phyloP scores from a whole-genome alignment of 495 filamentous ascomycete genomes.

The Oidiodendron maius region DNA sequence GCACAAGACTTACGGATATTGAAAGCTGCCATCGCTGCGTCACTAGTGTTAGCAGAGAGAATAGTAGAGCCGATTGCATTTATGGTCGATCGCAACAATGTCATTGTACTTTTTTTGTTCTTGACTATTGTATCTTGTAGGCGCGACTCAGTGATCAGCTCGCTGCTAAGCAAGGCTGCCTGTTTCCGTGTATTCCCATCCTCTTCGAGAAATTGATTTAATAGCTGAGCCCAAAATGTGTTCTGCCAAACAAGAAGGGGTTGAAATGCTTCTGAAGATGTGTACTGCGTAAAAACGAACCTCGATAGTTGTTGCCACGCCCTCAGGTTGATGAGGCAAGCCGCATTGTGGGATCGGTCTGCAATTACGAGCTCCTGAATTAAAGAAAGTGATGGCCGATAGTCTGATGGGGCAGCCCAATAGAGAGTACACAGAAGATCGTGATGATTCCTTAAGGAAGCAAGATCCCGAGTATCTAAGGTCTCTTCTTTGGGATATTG shows the following conservation, averaged over 20 bases:
- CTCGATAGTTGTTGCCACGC: conserved; percentile 75
- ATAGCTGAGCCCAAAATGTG: conserved; percentile 41
- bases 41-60: background rate
- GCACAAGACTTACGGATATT: conserved; percentile 1
- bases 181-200: conserved; percentile 35
- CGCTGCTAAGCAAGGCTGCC: conserved; percentile 1
- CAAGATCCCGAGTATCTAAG: conserved; percentile 69
- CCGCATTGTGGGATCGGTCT: conserved; percentile 74
- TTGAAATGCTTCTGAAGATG: conserved; percentile 45
- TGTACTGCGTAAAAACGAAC: conserved; percentile 57
- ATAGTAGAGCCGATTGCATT: background rate
- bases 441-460: conserved; percentile 86
- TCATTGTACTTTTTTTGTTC: conserved; percentile 11
- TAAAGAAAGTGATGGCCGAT: conserved; percentile 62
- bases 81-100: background rate
- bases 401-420: conserved; percentile 69
- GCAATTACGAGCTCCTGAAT: conserved; percentile 78
- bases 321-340: conserved; percentile 74
- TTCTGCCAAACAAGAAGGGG: conserved; percentile 67
- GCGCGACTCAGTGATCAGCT: background rate
- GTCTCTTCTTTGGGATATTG: conserved; percentile 78
- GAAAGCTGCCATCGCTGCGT: conserved; percentile 4
- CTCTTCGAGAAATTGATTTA: conserved; percentile 41
- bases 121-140: conserved; percentile 2
- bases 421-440: conserved; percentile 87